phyloP scores from a whole-genome alignment of 2,329 filamentous ascomycete species.

The Atkinsonella texensis region DNA sequence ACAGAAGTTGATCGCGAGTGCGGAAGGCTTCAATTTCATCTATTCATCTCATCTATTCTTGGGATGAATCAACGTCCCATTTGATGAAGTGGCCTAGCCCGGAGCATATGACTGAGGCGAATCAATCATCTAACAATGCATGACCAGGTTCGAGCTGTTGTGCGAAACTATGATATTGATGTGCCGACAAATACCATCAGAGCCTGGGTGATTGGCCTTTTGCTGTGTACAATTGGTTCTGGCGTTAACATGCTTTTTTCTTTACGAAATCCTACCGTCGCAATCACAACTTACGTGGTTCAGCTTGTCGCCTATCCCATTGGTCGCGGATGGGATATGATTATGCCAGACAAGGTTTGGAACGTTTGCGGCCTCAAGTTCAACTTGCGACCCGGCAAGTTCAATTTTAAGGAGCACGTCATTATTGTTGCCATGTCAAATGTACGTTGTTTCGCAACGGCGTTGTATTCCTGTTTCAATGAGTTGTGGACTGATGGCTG shows the following conservation, averaged over 20 bases:
- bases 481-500: background rate
- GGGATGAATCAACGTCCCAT: background rate
- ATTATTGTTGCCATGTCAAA: constrained; percentile 54
- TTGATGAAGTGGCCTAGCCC: background rate
- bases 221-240: constrained; percentile 51
- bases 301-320: constrained; percentile 51
- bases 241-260: constrained; percentile 50
- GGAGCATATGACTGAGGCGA: background rate
- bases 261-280: constrained; percentile 44
- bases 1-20: background rate
- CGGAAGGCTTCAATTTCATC: background rate
- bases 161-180: constrained; percentile 52
- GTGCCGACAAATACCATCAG: constrained; percentile 53
- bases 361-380: constrained; percentile 40
- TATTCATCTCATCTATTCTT: background rate
- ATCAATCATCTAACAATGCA: background rate
- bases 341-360: constrained; percentile 41
- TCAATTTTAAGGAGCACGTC: constrained; percentile 52
- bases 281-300: constrained; percentile 49
- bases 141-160: constrained; percentile 47
- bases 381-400: constrained; percentile 43
- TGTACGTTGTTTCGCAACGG: constrained; percentile 25
- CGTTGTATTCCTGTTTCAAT: background rate
- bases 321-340: constrained; percentile 40
- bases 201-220: constrained; percentile 49